These are phyloP conservation scores for Lomentospora prolificans DNA, from an alignment of 2,329 filamentous ascomycete genomes.

Conservation along the genomic window DNA sequence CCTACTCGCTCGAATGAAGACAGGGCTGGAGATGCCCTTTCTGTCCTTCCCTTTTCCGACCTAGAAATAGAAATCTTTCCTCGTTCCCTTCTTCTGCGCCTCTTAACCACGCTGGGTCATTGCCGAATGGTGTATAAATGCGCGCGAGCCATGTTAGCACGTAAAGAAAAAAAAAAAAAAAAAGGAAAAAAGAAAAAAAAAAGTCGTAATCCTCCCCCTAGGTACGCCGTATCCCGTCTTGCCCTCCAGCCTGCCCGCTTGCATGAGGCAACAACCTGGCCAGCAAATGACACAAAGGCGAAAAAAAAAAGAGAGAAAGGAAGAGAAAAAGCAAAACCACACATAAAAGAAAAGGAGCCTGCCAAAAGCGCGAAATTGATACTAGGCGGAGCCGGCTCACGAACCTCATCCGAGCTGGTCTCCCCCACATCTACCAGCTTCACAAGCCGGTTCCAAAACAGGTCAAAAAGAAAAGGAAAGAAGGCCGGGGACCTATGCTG, in stretches of 20 bases:
- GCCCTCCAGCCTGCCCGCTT: background rate
- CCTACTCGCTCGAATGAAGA: background rate
- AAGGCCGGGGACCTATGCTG: too few species aligned
- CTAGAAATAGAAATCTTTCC: background rate
- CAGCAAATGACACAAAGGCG: background rate
- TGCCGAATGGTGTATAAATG: slow-evolving; percentile 5
- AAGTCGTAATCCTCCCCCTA: background rate
- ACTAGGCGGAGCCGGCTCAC: background rate
- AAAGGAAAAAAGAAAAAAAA: slow-evolving; percentile 3
- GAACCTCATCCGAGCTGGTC: too few species aligned
- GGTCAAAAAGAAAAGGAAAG: too few species aligned
- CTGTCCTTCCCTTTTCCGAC: background rate
- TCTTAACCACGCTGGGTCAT: slow-evolving; percentile 9
- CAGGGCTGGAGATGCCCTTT: background rate
- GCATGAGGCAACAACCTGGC: background rate
- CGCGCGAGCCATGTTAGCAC: background rate
- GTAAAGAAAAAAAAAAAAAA: slow-evolving; percentile 1
- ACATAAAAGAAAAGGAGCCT: background rate
- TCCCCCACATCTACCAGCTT: too few species aligned
- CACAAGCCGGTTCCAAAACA: too few species aligned
- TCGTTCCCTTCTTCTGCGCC: slow-evolving; percentile 18
- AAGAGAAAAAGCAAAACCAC: background rate
- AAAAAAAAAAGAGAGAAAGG: background rate
- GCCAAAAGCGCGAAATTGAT: background rate
- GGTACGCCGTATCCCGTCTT: background rate